phyloP scores from a whole-genome alignment of 2,329 filamentous ascomycete genomes.

The Pseudogymnoascus sp. region DNA sequence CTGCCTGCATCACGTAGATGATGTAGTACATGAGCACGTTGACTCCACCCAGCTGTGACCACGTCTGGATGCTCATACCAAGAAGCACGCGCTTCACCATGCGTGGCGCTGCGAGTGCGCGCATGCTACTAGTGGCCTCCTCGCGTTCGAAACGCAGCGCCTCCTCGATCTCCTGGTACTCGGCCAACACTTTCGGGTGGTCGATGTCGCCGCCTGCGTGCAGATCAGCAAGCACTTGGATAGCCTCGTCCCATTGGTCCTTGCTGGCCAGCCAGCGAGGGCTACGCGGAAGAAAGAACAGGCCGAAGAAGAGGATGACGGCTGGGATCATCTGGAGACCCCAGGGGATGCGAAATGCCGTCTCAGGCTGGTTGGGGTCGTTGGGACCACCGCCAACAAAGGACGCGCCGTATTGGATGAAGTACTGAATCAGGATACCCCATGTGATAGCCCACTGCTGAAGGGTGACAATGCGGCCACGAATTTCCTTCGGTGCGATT shows the following conservation, averaged over 20 bases:
- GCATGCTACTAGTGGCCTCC: conserved; percentile 60
- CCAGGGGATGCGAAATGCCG: conserved; percentile 54
- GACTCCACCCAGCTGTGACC: conserved; percentile 68
- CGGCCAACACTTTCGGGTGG: conserved; percentile 51
- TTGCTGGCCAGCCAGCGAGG: conserved; percentile 63
- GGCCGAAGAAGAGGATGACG: conserved; percentile 42
- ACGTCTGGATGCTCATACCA: conserved; percentile 65
- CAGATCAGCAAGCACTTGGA: conserved; percentile 46
- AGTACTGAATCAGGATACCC: conserved; percentile 59
- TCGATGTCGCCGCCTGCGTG: conserved; percentile 48
- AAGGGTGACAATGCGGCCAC: conserved; percentile 52
- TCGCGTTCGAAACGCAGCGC: conserved; percentile 64
- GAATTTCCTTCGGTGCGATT: conserved; percentile 48
- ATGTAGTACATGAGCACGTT: conserved; percentile 69
- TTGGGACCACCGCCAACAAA: conserved; percentile 42
- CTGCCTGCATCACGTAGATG: conserved; percentile 63
- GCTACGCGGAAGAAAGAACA: conserved; percentile 53
- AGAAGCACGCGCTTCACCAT: conserved; percentile 66
- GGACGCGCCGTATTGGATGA: conserved; percentile 56
- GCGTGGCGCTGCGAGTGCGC: conserved; percentile 60
- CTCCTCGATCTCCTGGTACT: conserved; percentile 61
- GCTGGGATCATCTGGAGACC: conserved; percentile 50
- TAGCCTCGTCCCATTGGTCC: conserved; percentile 58
- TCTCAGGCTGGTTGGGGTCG: conserved; percentile 41
- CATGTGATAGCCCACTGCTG: conserved; percentile 66